Base-by-base conservation (phyloP, 129 eudicot genomes). In the Pulicaria dysenterica region DNA sequence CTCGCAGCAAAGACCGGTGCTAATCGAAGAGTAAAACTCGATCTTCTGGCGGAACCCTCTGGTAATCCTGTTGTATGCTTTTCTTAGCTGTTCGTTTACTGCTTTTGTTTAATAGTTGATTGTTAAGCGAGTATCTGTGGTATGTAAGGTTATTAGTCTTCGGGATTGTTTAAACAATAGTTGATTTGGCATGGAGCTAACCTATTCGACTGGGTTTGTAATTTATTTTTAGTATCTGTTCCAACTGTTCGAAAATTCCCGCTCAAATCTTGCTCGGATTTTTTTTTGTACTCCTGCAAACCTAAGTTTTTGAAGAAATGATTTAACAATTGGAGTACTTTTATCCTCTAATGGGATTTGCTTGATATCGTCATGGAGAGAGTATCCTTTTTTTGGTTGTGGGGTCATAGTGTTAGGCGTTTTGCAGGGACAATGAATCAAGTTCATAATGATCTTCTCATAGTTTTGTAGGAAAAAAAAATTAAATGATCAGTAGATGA, bases 1-100 rank as follows among this genome's bases (percentile, higher is more conserved):
- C 71, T 62, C 14, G 91, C 92, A 36, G 92, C 98, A 19, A 76
- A 58, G 42, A 75, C 75, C 48, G 81, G 77, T 11, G 72, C 89
- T 31, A 89, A 87, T 69, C 91, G 98, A 56, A 85, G 98, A 85
- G 89, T 94, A n/a, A 93, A 93, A 73, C 98, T 93, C 75, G 98
- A 93, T 83, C 90, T 93, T 48, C 80, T 93, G 34, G 86, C 90
- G 87, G 96, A 90, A 87, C 98, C 96, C 83, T 83, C 95, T 82
- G 96, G 98, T 94, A 87, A 5, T 17, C 53, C 17, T 15, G 62
- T 45, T 43, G 3, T 8, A 37, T 16, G 45, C 56, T 58, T 16
- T 36, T 11, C 81, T 38, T 50, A 42, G 13, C 3, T 50, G 10
- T 34, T 53, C 34, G 14, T 60, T 19, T 8, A 39, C 49, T 68